Base-by-base conservation (phyloP, 331 rosid genomes). In the Pyrus hybrid region DNA sequence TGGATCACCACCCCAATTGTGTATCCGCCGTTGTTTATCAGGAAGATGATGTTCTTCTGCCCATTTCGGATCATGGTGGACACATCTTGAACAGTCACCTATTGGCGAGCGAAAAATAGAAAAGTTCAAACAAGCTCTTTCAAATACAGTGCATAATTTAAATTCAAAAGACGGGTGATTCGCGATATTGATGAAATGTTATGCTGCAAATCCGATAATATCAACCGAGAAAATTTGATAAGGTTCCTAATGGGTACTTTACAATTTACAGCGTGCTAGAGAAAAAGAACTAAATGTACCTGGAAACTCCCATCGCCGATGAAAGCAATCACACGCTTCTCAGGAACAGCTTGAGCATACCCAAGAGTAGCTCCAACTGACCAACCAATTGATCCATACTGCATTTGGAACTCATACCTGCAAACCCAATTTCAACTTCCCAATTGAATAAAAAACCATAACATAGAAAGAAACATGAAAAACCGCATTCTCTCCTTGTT, bases 381-480 rank as follows among this genome's bases (percentile, higher is more conserved):
- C 99, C 99, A 95, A 77, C 99, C 99, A 18, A 95, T 92, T 16
- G 99, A 95, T 13, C 99, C 97, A 78, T 95, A 95, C 77, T 92
- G 99, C 99, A 95, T 90, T 83, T 95, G 99, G 81, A 95, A 95
- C 82, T 95, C 99, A 71, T 95, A 95, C 77, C 97, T 92, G 82
- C 56, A 60, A 73, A 49, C 63, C 70, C 76, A 67, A 65, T 69
- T 74, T 45, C 56, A 61, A 41, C 1, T 63, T 71, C 45, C 67
- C 45, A 63, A 75, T 17, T 37, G 0, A 37, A 35, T 0, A 35
- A 35, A 35, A 35, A 35, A 35, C 0, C 43, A 0, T 2, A 9
- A 0, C 13, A 23, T 13, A 13, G 30, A 17, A 43, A 35, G 6
- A 67, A 73, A 56, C 22, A 22, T 23, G 21, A 74, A 1, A 56